Base-by-base conservation (phyloP, 2,329 filamentous ascomycete species). In the Cordyceps cicadae region DNA sequence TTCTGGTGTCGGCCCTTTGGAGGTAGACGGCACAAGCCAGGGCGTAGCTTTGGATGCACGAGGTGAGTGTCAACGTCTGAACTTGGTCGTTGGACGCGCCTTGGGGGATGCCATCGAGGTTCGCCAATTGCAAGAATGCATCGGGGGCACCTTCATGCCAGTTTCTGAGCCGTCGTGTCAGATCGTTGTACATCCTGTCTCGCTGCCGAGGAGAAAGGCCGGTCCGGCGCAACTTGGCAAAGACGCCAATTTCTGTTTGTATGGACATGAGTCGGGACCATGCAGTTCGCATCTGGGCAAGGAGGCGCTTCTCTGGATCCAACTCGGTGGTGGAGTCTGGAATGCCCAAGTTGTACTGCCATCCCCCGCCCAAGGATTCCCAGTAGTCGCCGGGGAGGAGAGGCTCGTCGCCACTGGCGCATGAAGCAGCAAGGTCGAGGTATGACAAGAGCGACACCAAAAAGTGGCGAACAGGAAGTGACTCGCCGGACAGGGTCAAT, bases 361-460 rank as follows among this genome's bases (percentile, higher is more conserved):
- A 74, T 3, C 70, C 71, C 8, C 71, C 70, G 5, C 69, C 72
- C n/a, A 71, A 66, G 1, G 70, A 72, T 61, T 70, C 68, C 72
- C 73, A 74, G 56, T 75, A 75, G 61, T 69, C 71, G 3, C 72
- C 72, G 54, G 72, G 66, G 12, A 74, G 70, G 8, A 74, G 66
- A 4, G 72, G 73, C 3, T 70, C 72, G 32, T 73, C 70, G 21
- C 70, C 70, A 6, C 71, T 72, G 5, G 71, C 71, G 60, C 72
- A 74, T 12, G 73, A 70, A 32, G 73, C 73, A 0, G 73, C 73
- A 21, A 74, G 72, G 53, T 75, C 72, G 19, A 75, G 71, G 59
- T 74, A 74, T 2, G 71, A 73, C 39, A 75, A 68, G 15, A 74
- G 66, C 2, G 72, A 75, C 17, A 75, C 69, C n/a, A 75, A 70